A percentile compares a stretch with the other conserved stretches of the same genome.
phyloP scores from a whole-genome alignment of 306 rosid genomes.

The Bauhinia variegata region DNA sequence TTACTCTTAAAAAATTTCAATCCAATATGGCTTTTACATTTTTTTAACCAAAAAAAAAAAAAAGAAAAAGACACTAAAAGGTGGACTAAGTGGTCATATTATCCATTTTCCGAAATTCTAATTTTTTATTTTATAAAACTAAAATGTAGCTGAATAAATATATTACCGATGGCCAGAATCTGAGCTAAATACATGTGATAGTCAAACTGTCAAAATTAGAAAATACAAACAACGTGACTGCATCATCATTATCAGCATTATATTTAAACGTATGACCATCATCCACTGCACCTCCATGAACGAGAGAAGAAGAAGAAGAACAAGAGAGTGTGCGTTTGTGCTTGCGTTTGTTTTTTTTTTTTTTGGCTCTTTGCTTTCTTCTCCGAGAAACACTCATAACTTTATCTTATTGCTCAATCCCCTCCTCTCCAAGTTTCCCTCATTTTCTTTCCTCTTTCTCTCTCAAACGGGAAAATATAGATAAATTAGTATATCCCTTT shows the following conservation, averaged over 20 bases:
- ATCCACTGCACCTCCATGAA: not conserved
- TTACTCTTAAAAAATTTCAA: no score
- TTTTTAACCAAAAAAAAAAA: no score
- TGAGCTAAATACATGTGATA: not conserved
- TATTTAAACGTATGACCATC: not conserved
- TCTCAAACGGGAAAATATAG: not conserved
- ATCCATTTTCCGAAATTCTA: no score
- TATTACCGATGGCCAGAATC: not conserved
- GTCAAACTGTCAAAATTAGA: conserved; percentile 29
- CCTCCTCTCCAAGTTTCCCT: conserved; percentile 27
- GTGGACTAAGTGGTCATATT: no score
- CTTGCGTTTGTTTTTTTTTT: no score
- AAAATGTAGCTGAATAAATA: not conserved
- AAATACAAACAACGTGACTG: not conserved
- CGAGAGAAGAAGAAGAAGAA: no score
- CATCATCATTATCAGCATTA: no score
- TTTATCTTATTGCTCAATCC: conserved; percentile 23
- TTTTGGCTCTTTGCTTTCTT: conserved; percentile 6
- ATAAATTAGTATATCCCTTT: not conserved
- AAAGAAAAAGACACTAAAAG: no score
- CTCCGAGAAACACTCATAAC: conserved; percentile 27
- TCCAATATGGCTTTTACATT: no score
- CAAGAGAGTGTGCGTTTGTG: not conserved
- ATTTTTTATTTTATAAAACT: not conserved
- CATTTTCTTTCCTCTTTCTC: not conserved